Evolutionary conservation across 2,329 filamentous ascomycete species (phyloP), one percentile per base, ranked within the genome.

Genomic region (Beauveria varroae): DNA sequence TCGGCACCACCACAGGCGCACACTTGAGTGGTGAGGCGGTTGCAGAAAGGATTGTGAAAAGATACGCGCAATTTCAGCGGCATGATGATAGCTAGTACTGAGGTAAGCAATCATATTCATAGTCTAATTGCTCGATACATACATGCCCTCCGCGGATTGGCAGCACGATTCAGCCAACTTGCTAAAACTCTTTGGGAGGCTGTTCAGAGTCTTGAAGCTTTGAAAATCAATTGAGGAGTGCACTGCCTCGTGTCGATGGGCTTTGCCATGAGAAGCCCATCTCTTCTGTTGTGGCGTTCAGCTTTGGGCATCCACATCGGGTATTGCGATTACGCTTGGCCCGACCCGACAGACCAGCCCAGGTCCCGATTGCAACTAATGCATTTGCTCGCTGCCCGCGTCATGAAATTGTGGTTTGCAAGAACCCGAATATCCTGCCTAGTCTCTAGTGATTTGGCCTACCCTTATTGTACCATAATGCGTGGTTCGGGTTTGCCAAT

Each of bases 11-110:
- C 14, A 96, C 91, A 0, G 93, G 93, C 0, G 93, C 93, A 12
- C 97, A 91, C 72, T 96, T 91, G 91, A 91, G 89, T 71, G 93
- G 93, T 1, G 91, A 96, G 76, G 83, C 81, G 22, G 89, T 92
- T 40, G 92, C 82, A 1, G 81, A 78, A 71, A 83, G 86, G 69
- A 83, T 92, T 62, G 76, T 78, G 1, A 78, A 81, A 68, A 78
- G 74, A 8, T 87, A 87, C 70, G 80, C 76, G n/a, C 5, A 24
- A 16, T 10, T 20, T 7, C 5, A 20, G 6, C 30, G 2, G 2
- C 24, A 22, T n/a, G 26, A 16, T n/a, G 16, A 50, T 18, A n/a
- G 16, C 22, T 9, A 18, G 14, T n/a, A 26, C 47, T 12, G 22
- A 26, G 12, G 34, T 14, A 14, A 6, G 14, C 12, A 37, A 37